These are phyloP conservation scores for Auxenochlorella protothecoides DNA, from an alignment of 139 green algal species.

Conservation along the genomic window DNA sequence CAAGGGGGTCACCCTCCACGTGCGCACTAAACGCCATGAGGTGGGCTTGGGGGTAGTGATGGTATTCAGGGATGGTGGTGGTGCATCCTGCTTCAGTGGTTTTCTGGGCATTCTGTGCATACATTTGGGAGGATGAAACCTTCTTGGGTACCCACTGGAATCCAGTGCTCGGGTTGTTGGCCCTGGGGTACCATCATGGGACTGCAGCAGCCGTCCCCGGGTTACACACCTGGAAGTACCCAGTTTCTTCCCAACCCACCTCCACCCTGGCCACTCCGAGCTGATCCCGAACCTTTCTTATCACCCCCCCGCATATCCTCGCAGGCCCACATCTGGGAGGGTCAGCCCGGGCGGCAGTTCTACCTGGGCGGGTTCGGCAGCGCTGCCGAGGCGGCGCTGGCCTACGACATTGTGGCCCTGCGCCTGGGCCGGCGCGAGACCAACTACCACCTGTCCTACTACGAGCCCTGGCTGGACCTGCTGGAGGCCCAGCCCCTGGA, in stretches of 20 bases:
- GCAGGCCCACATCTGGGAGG: neutral
- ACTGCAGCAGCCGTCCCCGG: no score
- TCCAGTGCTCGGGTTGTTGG: no score
- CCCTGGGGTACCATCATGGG: no score
- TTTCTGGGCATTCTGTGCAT: neutral
- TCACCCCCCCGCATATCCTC: no score
- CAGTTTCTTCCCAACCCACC: no score
- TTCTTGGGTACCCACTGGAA: no score
- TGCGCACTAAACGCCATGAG: slow-evolving; percentile 16
- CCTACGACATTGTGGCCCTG: slow-evolving; percentile 10
- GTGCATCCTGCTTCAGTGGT: neutral
- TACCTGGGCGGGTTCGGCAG: slow-evolving; percentile 12
- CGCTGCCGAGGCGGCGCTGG: slow-evolving; percentile 5
- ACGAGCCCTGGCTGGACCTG: neutral
- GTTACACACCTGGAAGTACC: no score
- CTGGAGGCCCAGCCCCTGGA: neutral
- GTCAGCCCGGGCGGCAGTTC: slow-evolving; percentile 7
- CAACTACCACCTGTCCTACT: slow-evolving; percentile 4
- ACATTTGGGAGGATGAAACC: no score
- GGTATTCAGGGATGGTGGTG: neutral
- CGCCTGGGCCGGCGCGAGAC: slow-evolving; percentile 4
- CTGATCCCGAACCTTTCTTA: no score
- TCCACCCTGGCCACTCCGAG: no score
- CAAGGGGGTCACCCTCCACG: slow-evolving; percentile 13
- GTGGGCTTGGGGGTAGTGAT: neutral